These are phyloP conservation scores for Blastocystis hominis DNA, from an alignment of 352 stramenopile genomes.

Conservation along the genomic window DNA sequence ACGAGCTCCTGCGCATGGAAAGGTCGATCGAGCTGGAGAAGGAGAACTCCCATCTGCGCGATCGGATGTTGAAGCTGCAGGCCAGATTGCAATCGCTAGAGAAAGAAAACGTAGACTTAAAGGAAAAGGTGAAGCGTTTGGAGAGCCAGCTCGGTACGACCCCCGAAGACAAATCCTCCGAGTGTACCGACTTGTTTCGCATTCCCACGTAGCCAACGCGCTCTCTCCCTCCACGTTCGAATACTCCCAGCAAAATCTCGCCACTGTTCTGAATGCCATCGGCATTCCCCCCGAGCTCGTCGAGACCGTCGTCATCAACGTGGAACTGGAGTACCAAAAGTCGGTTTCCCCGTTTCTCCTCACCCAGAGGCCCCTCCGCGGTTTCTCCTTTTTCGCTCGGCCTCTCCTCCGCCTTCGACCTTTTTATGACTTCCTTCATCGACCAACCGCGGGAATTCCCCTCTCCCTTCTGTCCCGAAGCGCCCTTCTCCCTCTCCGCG, in stretches of 20 bases:
- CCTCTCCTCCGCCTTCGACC: constrained; percentile 10
- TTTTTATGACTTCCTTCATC: constrained; percentile 16
- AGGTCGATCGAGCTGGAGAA: constrained; percentile 2
- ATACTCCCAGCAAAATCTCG: constrained; percentile 3
- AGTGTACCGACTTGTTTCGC: neutral
- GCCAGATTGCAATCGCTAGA: neutral
- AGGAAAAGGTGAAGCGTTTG: neutral
- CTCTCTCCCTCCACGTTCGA: neutral
- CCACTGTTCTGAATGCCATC: neutral
- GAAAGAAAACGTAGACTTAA: neutral
- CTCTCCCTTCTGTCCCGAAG: neutral
- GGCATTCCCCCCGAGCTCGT: neutral
- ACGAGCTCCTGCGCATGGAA: constrained; percentile 13
- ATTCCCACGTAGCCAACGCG: neutral
- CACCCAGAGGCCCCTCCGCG: neutral
- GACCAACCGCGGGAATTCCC: neutral
- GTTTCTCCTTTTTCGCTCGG: neutral
- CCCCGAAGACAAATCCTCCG: neutral
- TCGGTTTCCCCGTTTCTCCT: neutral
- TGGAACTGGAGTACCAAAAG: constrained; percentile 51
- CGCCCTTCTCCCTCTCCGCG: neutral
- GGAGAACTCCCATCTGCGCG: neutral
- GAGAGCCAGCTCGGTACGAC: neutral
- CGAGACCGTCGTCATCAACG: neutral
- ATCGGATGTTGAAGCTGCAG: constrained; percentile 21